Evolutionary conservation across 768 basidiomycete species (phyloP).

Genomic region (Russula vinacea): DNA sequence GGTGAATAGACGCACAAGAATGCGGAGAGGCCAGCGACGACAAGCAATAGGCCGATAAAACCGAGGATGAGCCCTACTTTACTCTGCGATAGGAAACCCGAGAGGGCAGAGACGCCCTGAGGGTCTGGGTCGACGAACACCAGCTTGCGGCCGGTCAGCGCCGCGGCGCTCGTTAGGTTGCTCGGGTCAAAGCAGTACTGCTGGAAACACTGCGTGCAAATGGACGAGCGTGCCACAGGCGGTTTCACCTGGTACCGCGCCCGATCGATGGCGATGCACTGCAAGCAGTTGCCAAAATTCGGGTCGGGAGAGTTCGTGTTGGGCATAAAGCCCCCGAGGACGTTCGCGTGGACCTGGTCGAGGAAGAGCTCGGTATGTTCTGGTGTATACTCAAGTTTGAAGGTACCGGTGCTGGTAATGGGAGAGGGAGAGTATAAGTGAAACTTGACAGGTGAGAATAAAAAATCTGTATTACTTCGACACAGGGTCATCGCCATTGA

Average conservation of each 20-base stretch:
- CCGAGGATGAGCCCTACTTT: conserved; percentile 52
- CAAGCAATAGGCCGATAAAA: conserved; percentile 40
- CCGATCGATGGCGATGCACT: conserved; percentile 59
- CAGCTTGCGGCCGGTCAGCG: conserved; percentile 41
- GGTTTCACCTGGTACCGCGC: conserved; percentile 29
- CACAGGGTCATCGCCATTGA: conserved; percentile 56
- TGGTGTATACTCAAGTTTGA: conserved; percentile 56
- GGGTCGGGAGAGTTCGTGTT: conserved; percentile 55
- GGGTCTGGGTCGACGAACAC: conserved; percentile 56
- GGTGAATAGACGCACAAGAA: conserved; percentile 36
- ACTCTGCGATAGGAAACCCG: conserved; percentile 43
- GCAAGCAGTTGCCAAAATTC: conserved; percentile 61
- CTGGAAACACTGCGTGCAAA: conserved; percentile 34
- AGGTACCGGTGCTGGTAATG: conserved; percentile 49
- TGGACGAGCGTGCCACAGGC: conserved; percentile 29
- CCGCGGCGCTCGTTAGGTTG: conserved; percentile 29
- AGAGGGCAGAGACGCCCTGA: conserved; percentile 44
- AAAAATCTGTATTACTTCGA: conserved; percentile 48
- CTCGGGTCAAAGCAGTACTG: conserved; percentile 36
- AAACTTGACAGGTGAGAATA: not conserved
- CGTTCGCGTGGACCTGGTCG: conserved; percentile 55
- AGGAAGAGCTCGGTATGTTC: conserved; percentile 56
- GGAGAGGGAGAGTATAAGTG: conserved; percentile 4
- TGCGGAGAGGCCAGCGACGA: conserved; percentile 40
- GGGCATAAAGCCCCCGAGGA: conserved; percentile 57